phyloP scores from a whole-genome alignment of 495 filamentous ascomycete species.

The Cetradonia linearis region DNA sequence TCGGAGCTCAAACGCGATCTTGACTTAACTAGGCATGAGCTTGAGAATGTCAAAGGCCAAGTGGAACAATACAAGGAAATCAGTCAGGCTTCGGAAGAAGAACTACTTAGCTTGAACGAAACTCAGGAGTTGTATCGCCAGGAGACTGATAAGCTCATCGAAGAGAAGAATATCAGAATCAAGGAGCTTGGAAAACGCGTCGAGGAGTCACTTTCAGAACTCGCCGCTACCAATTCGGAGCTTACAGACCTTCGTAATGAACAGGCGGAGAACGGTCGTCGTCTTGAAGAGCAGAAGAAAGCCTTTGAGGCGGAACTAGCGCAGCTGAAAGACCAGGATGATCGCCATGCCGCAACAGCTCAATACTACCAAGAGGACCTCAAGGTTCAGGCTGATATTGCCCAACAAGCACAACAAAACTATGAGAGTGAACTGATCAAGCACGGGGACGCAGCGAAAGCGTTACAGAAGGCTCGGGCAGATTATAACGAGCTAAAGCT shows the following conservation, averaged over 20 bases:
- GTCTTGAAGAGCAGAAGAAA: constrained; percentile 69
- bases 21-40: constrained; percentile 61
- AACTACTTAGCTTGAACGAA: constrained; percentile 65
- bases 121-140: constrained; percentile 76
- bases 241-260: constrained; percentile 66
- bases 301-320: constrained; percentile 62
- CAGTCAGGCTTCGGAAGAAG: constrained; percentile 79
- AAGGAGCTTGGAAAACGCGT: constrained; percentile 69
- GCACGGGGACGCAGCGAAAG: constrained; percentile 84
- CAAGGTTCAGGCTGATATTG: constrained; percentile 86
- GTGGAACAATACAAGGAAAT: constrained; percentile 85
- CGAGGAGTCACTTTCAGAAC: constrained; percentile 70
- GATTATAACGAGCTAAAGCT: constrained; percentile 76
- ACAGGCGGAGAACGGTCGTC: constrained; percentile 61
- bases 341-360: constrained; percentile 64
- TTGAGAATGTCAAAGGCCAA: constrained; percentile 67
- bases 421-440: constrained; percentile 91
- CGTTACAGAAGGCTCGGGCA: constrained; percentile 61
- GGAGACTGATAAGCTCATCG: constrained; percentile 64
- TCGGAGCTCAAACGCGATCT: constrained; percentile 75
- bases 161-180: constrained; percentile 65
- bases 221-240: constrained; percentile 67
- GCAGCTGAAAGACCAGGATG: constrained; percentile 77
- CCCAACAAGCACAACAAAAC: constrained; percentile 82
- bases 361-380: constrained; percentile 80